phyloP scores from a whole-genome alignment of 768 basidiomycete genomes.

The Tubosaeta brunneosetosa region DNA sequence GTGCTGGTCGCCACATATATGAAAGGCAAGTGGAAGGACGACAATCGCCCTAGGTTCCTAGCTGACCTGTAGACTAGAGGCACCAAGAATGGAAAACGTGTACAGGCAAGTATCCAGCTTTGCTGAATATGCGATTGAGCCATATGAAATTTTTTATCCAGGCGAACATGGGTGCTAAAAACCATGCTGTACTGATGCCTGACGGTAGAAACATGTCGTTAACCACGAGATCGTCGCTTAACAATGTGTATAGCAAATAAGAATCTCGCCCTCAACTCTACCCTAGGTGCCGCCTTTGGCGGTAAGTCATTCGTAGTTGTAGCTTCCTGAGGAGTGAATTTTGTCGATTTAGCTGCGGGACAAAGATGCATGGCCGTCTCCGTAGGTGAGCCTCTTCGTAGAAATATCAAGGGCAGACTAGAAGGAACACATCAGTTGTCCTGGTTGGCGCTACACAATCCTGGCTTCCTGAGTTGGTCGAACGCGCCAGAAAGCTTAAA shows the following conservation, averaged over 20 bases:
- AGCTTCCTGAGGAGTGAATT: conserved; percentile 17
- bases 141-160: conserved; percentile 20
- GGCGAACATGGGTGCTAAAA: conserved; percentile 94
- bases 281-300: conserved; percentile 92
- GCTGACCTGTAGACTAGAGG: conserved; percentile 45
- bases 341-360: conserved; percentile 65
- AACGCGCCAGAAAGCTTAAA: conserved; percentile 73
- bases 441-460: conserved; percentile 74
- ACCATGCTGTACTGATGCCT: conserved; percentile 89
- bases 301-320: conserved; percentile 40
- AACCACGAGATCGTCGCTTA: not conserved
- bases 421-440: conserved; percentile 41
- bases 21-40: conserved; percentile 48
- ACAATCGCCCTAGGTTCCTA: not conserved
- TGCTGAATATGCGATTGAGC: not conserved
- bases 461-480: conserved; percentile 85
- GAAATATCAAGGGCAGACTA: not conserved
- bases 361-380: conserved; percentile 98
- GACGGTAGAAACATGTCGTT: conserved; percentile 55
- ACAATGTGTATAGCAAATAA: conserved; percentile 63
- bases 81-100: conserved; percentile 82
- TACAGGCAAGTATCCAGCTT: conserved; percentile 48
- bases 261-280: conserved; percentile 86
- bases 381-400: conserved; percentile 52
- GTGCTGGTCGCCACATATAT: conserved; percentile 91